phyloP scores from a whole-genome alignment of 352 stramenopile species.

The Saprolegnia diclina region DNA sequence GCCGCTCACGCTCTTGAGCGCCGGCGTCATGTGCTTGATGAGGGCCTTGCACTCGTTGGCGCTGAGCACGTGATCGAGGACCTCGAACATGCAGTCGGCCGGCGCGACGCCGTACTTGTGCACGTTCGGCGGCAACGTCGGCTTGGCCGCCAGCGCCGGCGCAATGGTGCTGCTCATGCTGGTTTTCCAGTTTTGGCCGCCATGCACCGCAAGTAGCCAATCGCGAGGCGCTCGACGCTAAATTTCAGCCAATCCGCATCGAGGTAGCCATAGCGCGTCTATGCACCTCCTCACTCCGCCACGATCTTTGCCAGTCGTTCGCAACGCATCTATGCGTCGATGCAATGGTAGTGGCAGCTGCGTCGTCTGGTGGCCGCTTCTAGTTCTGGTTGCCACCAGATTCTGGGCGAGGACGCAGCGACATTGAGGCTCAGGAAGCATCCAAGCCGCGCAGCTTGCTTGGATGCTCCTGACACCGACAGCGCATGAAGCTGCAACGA shows the following conservation, averaged over 20 bases:
- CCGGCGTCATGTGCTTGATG: slow-evolving; percentile 20
- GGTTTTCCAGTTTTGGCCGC: too few relatives aligned
- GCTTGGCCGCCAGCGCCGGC: slow-evolving; percentile 16
- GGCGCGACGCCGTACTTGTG: slow-evolving; percentile 10
- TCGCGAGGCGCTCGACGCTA: background rate
- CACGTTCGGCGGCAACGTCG: slow-evolving; percentile 4
- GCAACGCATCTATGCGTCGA: too few relatives aligned
- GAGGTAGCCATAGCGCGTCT: too few relatives aligned
- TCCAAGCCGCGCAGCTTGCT: too few relatives aligned
- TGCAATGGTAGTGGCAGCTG: too few relatives aligned
- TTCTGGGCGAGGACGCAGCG: too few relatives aligned
- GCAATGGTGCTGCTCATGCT: background rate
- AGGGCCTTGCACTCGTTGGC: slow-evolving; percentile 7
- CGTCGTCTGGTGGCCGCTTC: too few relatives aligned
- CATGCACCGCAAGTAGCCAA: background rate
- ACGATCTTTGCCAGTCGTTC: background rate
- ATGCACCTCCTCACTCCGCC: background rate
- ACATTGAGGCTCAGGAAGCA: too few relatives aligned
- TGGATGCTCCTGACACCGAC: too few relatives aligned
- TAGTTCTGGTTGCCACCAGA: too few relatives aligned
- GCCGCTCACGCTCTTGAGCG: slow-evolving; percentile 23
- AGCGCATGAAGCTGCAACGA: too few relatives aligned
- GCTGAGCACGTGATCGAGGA: slow-evolving; percentile 11
- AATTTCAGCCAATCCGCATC: too few relatives aligned
- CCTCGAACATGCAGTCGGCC: slow-evolving; percentile 21